These are phyloP conservation scores for Dactylellina parvicollis DNA, from an alignment of 2,329 filamentous ascomycete species.

Conservation along the genomic window DNA sequence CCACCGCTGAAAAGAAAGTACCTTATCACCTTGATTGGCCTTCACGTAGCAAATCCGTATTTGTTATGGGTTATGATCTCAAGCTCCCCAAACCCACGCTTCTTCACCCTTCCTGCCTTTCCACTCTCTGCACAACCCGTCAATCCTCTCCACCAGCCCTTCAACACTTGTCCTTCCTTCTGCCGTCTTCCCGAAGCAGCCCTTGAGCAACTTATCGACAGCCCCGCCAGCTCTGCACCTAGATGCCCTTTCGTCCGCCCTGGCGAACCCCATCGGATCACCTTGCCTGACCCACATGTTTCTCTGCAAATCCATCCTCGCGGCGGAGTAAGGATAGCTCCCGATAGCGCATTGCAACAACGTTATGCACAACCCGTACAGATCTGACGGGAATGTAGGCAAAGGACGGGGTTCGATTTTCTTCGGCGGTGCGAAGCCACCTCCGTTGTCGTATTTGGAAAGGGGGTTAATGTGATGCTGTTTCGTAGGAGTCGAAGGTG, in stretches of 20 bases:
- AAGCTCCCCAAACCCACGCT: conserved; percentile 41
- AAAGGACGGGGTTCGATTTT: conserved; percentile 49
- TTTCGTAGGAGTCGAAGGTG: conserved; percentile 48
- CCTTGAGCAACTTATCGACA: conserved; percentile 54
- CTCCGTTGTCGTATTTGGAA: neutral
- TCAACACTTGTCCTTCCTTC: conserved; percentile 46
- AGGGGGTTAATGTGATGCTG: neutral
- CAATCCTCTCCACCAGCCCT: conserved; percentile 20
- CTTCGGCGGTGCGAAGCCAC: neutral
- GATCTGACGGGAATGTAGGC: conserved; percentile 56
- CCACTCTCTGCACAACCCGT: conserved; percentile 27
- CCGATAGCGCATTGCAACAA: conserved; percentile 56
- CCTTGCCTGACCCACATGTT: conserved; percentile 57
- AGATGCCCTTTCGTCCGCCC: conserved; percentile 54
- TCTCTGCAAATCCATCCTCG: conserved; percentile 51
- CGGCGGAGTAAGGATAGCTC: conserved; percentile 57
- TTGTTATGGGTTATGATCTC: neutral
- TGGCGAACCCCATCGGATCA: conserved; percentile 57
- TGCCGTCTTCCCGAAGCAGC: conserved; percentile 57
- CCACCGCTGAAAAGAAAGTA: conserved; percentile 11
- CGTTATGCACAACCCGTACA: conserved; percentile 56
- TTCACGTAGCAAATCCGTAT: no score
- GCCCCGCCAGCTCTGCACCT: conserved; percentile 51
- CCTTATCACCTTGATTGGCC: no score
- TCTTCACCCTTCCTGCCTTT: conserved; percentile 28